phyloP scores from a whole-genome alignment of 2,329 filamentous ascomycete genomes.

The Eurotiales sp. region DNA sequence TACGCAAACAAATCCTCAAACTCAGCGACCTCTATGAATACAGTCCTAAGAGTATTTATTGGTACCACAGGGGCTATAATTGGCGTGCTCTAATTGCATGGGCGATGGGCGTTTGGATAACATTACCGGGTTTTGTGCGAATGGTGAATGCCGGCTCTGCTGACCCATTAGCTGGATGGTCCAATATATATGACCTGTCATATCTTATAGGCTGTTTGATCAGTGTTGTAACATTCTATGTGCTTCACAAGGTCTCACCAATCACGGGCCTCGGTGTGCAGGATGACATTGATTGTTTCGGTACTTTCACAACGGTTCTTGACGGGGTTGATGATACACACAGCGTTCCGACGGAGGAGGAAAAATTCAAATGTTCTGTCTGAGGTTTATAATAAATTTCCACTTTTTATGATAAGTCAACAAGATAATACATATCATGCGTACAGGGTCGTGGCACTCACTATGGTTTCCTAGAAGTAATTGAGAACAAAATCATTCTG shows the following conservation, averaged over 20 bases:
- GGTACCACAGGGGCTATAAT: constrained; percentile 4
- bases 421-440: no score
- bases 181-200: constrained; percentile 7
- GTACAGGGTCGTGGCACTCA: no score
- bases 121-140: not conserved
- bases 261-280: not conserved
- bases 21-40: constrained; percentile 6
- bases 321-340: not conserved
- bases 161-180: constrained; percentile 2
- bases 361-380: not conserved
- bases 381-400: no score
- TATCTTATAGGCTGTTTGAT: constrained; percentile 1
- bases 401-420: no score
- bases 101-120: constrained; percentile 5
- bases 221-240: not conserved
- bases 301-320: constrained; percentile 6
- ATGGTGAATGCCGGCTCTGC: not conserved
- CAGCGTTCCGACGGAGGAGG: not conserved
- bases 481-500: no score
- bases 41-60: not conserved
- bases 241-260: not conserved
- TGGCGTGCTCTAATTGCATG: constrained; percentile 8
- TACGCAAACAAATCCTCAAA: not conserved
- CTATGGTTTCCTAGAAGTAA: no score
- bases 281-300: constrained; percentile 4